A percentile compares a stretch with the other conserved stretches of the same genome.
Evolutionary conservation across 2,329 filamentous ascomycete species (phyloP).

Genomic region (Botrytis pseudocinerea): DNA sequence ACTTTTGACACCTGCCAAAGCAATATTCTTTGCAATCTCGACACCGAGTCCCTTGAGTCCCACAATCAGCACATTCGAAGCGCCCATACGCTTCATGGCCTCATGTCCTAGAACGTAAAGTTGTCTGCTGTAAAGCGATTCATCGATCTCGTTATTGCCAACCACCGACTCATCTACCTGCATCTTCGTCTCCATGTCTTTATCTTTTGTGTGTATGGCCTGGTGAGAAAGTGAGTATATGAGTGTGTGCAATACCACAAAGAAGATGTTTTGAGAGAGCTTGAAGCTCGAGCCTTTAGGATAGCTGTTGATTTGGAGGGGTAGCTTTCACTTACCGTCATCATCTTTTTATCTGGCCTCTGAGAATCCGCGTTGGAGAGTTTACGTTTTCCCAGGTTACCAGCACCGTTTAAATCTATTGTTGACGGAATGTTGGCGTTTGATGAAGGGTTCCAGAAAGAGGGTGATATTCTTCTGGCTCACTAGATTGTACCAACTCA

Average conservation of each 20-base stretch:
- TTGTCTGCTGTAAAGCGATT: constrained; percentile 72
- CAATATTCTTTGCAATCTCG: constrained; percentile 98
- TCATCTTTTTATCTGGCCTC: constrained; percentile 59
- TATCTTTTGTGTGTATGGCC: constrained; percentile 51
- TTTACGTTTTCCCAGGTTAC: constrained; percentile 68
- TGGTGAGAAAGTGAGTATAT: constrained; percentile 21
- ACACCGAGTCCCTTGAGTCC: constrained; percentile 93
- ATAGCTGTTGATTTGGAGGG: constrained; percentile 25
- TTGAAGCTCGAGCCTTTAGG: constrained; percentile 6
- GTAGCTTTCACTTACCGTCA: constrained; percentile 54
- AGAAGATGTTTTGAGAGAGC: background rate
- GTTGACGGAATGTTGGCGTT: constrained; percentile 41
- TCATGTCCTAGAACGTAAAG: constrained; percentile 71
- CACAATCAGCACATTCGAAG: constrained; percentile 89
- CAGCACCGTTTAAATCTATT: constrained; percentile 33
- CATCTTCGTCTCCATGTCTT: constrained; percentile 64
- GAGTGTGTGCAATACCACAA: constrained; percentile 1
- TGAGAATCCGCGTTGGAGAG: constrained; percentile 60
- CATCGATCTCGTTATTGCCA: constrained; percentile 63
- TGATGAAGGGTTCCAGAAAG: constrained; percentile 29
- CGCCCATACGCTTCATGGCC: constrained; percentile 99
- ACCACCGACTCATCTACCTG: constrained; percentile 63
- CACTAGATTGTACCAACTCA: constrained; percentile 26
- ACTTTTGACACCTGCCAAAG: constrained; percentile 96
- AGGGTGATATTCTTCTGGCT: constrained; percentile 28